These are phyloP conservation scores for Sporothrix euskadiensis DNA, from an alignment of 2,329 filamentous ascomycete species.

Conservation along the genomic window DNA sequence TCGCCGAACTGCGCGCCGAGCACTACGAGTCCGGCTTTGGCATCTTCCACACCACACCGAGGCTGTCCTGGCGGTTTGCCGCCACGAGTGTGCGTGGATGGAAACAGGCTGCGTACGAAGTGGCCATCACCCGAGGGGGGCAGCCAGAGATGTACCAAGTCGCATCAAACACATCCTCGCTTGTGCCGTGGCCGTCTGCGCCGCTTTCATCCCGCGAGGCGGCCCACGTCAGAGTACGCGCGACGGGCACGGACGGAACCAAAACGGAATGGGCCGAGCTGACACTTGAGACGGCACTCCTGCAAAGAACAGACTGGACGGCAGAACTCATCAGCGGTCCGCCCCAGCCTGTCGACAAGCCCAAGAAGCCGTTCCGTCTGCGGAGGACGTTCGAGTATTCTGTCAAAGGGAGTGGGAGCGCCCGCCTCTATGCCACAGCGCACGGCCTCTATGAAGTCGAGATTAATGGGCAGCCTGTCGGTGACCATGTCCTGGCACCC, in stretches of 20 bases:
- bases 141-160: neutral
- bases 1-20: neutral
- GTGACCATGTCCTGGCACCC: slow-evolving; percentile 41
- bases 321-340: neutral
- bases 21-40: neutral
- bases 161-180: neutral
- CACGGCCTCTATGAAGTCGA: slow-evolving; percentile 41
- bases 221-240: neutral
- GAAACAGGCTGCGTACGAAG: neutral
- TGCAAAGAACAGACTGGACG: neutral
- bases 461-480: slow-evolving; percentile 42
- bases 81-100: neutral
- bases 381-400: neutral
- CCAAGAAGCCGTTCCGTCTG: neutral
- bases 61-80: neutral
- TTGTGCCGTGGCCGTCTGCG: neutral
- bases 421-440: slow-evolving; percentile 42
- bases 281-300: neutral
- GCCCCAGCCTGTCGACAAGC: neutral
- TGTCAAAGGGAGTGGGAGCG: neutral
- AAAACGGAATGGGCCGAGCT: neutral
- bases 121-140: neutral
- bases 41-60: neutral
- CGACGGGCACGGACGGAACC: neutral
- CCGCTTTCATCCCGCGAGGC: neutral